Evolutionary conservation across 805 yeast genomes (phyloP).

Genomic region (Candida broadrunensis): DNA sequence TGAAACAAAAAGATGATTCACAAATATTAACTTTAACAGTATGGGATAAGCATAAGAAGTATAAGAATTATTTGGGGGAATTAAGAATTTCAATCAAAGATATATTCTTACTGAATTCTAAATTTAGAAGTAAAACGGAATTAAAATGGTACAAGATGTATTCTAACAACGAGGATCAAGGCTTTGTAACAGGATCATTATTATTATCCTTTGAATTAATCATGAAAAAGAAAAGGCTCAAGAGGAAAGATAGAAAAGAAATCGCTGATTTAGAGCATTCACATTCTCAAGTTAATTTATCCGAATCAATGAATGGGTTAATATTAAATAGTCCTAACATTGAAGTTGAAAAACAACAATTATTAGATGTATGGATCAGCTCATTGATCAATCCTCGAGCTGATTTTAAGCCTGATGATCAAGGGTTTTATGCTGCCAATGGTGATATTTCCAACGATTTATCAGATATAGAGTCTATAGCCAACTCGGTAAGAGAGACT

Average conservation of each 20-base stretch:
- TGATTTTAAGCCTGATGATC: constrained; percentile 27
- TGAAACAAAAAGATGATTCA: constrained; percentile 23
- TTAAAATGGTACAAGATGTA: constrained; percentile 46
- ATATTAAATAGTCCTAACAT: neutral
- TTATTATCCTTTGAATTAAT: constrained; percentile 40
- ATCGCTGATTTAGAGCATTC: neutral
- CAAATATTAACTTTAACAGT: constrained; percentile 30
- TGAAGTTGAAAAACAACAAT: neutral
- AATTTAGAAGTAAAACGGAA: constrained; percentile 17
- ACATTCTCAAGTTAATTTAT: neutral
- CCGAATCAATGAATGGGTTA: no score
- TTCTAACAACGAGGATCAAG: constrained; percentile 35
- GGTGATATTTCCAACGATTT: constrained; percentile 17
- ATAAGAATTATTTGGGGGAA: constrained; percentile 40
- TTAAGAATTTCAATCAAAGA: constrained; percentile 27
- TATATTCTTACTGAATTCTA: constrained; percentile 17
- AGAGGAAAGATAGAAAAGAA: neutral
- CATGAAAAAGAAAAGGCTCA: constrained; percentile 10
- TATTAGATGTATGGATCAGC: constrained; percentile 22
- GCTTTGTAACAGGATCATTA: constrained; percentile 49
- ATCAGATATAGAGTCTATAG: constrained; percentile 30
- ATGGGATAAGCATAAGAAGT: constrained; percentile 39
- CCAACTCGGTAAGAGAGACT: neutral
- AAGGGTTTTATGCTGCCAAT: constrained; percentile 35
- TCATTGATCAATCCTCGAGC: constrained; percentile 23